Percentiles rank a stretch among this genome's conserved stretches.
Conservation (phyloP, 768 basidiomycete genomes). For the Serendipita sp. region DNA sequence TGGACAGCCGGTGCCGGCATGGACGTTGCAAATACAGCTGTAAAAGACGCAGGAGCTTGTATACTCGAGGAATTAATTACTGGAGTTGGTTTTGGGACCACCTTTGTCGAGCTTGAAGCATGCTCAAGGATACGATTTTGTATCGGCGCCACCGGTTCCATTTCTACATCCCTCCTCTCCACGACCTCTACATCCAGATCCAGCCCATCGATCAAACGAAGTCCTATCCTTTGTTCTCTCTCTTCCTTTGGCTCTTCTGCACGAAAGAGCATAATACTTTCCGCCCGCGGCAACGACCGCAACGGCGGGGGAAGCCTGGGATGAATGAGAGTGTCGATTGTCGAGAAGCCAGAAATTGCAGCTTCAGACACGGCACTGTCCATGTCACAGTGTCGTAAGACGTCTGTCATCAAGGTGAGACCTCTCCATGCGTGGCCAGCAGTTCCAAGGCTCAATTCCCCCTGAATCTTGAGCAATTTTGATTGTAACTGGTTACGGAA, state of each 20-base stretch:
- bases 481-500: neutral
- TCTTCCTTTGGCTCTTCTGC: neutral
- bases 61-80: too few relatives aligned
- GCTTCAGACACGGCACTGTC: neutral
- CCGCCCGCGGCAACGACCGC: neutral
- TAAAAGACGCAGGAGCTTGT: too few relatives aligned
- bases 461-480: neutral
- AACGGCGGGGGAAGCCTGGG: neutral
- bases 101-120: too few relatives aligned
- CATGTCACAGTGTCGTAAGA: neutral
- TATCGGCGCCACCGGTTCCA: too few relatives aligned
- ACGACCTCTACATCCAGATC: neutral
- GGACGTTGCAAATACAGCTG: too few relatives aligned
- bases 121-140: too few relatives aligned
- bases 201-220: neutral
- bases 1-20: too few relatives aligned
- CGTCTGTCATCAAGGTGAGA: neutral
- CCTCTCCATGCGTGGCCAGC: neutral
- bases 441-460: neutral
- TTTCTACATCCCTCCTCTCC: too few relatives aligned
- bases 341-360: neutral
- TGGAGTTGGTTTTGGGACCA: too few relatives aligned
- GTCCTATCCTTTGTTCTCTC: neutral
- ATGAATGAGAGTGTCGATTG: neutral
- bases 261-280: neutral